A percentile compares a stretch with the other conserved stretches of the same genome.
Conservation (phyloP, 352 stramenopile genomes). For the Globisporangium irregulare region DNA sequence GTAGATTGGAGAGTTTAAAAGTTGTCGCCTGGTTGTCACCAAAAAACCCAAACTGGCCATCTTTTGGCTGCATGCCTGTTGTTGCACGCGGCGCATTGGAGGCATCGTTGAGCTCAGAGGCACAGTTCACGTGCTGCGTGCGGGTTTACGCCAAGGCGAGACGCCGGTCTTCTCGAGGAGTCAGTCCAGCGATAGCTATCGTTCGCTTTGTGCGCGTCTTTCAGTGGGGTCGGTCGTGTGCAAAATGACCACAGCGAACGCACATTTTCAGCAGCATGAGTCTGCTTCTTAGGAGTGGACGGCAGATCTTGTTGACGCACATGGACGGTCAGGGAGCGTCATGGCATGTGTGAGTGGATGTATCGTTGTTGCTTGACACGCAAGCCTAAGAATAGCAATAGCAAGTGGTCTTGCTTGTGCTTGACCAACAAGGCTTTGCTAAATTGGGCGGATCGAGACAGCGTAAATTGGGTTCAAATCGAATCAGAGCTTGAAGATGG, state of each 20-base stretch:
- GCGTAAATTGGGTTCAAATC: constrained; percentile 8
- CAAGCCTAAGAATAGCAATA: background rate
- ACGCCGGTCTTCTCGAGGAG: background rate
- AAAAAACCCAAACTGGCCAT: constrained; percentile 14
- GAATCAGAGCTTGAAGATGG: constrained; percentile 14
- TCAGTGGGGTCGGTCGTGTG: background rate
- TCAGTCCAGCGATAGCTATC: background rate
- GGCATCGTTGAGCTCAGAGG: constrained; percentile 8
- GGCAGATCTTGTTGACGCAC: background rate
- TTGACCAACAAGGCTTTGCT: background rate
- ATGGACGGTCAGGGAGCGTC: background rate
- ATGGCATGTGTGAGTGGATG: background rate
- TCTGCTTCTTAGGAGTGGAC: background rate
- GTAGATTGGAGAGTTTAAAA: background rate
- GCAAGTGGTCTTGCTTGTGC: background rate
- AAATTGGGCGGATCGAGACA: constrained; percentile 8
- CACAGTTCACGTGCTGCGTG: constrained; percentile 12
- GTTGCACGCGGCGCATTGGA: background rate
- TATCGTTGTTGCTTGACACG: background rate
- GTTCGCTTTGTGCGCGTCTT: background rate
- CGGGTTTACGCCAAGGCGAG: background rate
- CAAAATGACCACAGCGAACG: background rate
- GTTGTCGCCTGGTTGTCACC: constrained; percentile 8
- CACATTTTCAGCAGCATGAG: background rate
- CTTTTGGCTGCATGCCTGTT: constrained; percentile 10